Base-by-base conservation (phyloP, 1,139 yeast species). In the Lodderomyces jiufengensis region DNA sequence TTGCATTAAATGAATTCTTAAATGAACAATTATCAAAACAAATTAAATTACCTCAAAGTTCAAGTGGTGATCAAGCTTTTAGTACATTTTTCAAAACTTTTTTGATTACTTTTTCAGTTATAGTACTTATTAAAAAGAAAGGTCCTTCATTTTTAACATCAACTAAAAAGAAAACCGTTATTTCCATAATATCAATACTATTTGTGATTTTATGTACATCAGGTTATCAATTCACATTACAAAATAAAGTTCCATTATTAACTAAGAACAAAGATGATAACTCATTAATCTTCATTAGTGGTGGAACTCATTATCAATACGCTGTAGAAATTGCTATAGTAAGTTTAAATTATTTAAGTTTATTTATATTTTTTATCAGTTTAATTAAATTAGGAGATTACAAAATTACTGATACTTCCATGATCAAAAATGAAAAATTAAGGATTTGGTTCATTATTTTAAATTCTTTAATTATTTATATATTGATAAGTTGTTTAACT, bases 301-400 rank as follows among this genome's bases (percentile, higher is more conserved):
- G 86, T 5, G 86, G 84, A 1, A 55, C 59, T 6, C 74, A 70
- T 40, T 78, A 77, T 62, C 92, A 83, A 54, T 78, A 82, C 55
- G 92, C 92, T 1, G 57, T 74, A 4, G 94, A 84, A 52, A 68
- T 79, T 2, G 50, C 76, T 5, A 52, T 77, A 8, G 69, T 82
- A 3, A 73, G 76, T 0, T 52, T 54, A 3, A 59, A 67, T 37
- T 84, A 84, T 50, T 45, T 69, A 9, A 45, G 56, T 1, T 59
- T 80, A 48, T 73, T 72, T 3, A 37, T 56, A 1, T 40, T 68
- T 5, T 40, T 73, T 9, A 45, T 76, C n/a, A 32, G 52, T 1
- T 50, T 81, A 35, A 61, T 69, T 2, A 52, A 57, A 33, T 38
- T 70, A 35, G 75, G 75, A 2, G 43, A 41, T 3, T 63, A 63